Conservation (phyloP, 352 stramenopile genomes). For the Phytopythium chamaehyphon region DNA sequence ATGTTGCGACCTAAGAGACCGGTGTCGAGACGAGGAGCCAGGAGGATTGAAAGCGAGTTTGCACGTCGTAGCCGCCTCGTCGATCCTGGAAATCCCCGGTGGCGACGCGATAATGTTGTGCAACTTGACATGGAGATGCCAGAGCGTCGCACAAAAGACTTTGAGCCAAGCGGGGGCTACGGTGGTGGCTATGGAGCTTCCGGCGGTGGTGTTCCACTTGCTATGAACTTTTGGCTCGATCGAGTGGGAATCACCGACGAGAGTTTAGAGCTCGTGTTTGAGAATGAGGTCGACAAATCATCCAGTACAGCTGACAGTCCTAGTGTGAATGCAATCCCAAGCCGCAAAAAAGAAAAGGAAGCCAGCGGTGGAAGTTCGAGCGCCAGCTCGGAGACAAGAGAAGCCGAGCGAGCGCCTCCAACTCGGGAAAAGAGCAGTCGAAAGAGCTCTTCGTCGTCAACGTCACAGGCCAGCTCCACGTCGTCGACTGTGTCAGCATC, state of each 20-base stretch:
- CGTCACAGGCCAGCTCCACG: background rate
- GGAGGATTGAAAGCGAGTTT: conserved; percentile 91
- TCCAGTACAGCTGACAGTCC: conserved; percentile 3
- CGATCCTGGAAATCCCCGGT: conserved; percentile 85
- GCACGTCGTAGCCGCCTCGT: conserved; percentile 74
- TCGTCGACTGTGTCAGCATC: background rate
- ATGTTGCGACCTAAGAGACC: conserved; percentile 45
- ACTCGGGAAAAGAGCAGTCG: conserved; percentile 28
- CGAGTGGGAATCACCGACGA: conserved; percentile 40
- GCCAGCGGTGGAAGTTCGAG: conserved; percentile 14
- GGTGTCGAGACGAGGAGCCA: conserved; percentile 54
- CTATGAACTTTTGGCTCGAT: conserved; percentile 69
- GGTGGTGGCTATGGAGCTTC: conserved; percentile 20
- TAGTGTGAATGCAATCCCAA: conserved; percentile 5
- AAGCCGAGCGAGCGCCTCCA: conserved; percentile 17
- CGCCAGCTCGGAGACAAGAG: conserved; percentile 15
- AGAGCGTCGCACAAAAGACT: conserved; percentile 74
- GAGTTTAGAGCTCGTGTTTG: conserved; percentile 53
- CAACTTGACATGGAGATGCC: conserved; percentile 89
- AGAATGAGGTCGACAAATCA: conserved; percentile 40
- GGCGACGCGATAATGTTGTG: conserved; percentile 89
- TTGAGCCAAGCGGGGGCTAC: conserved; percentile 50
- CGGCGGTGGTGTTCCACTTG: conserved; percentile 5
- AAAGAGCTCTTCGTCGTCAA: conserved; percentile 26
- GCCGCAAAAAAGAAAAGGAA: conserved; percentile 23